Evolutionary conservation across 73 alveolate species (phyloP).

Genomic region (Tetrahymena borealis): DNA sequence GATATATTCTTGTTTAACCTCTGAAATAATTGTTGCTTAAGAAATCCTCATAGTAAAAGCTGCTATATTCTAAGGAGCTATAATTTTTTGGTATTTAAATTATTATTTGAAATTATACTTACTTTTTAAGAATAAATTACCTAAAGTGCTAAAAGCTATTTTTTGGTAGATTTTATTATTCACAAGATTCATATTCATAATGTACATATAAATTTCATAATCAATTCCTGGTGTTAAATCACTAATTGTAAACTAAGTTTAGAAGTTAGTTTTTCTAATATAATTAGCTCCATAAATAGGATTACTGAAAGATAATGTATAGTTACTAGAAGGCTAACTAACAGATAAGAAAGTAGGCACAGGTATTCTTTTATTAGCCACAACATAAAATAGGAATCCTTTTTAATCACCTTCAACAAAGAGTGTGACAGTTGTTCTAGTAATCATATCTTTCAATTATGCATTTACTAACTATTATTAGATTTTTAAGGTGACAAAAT

Average conservation of each 20-base stretch:
- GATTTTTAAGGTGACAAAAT: not conserved
- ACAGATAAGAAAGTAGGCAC: constrained; percentile 8
- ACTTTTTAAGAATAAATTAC: no score
- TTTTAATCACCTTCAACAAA: constrained; percentile 11
- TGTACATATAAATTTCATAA: constrained; percentile 33
- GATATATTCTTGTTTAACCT: not conserved
- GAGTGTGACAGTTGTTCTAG: constrained; percentile 37
- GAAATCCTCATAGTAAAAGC: not conserved
- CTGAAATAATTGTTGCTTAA: not conserved
- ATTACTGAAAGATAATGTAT: constrained; percentile 11
- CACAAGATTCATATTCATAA: constrained; percentile 22
- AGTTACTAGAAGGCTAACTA: constrained; percentile 1
- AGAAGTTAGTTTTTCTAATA: constrained; percentile 4
- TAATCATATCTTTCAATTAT: not conserved
- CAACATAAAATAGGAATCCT: constrained; percentile 29
- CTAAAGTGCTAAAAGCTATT: not conserved
- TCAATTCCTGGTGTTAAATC: not conserved
- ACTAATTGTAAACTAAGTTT: constrained; percentile 18
- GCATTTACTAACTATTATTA: constrained; percentile 1
- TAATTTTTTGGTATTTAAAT: not conserved
- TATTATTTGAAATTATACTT: not conserved
- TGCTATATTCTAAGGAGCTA: not conserved
- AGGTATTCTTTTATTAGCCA: constrained; percentile 37
- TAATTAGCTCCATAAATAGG: constrained; percentile 34
- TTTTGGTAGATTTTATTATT: not conserved